Evolutionary conservation across 805 yeast genomes (phyloP).

Genomic region (Sugiyamaella floridensis): DNA sequence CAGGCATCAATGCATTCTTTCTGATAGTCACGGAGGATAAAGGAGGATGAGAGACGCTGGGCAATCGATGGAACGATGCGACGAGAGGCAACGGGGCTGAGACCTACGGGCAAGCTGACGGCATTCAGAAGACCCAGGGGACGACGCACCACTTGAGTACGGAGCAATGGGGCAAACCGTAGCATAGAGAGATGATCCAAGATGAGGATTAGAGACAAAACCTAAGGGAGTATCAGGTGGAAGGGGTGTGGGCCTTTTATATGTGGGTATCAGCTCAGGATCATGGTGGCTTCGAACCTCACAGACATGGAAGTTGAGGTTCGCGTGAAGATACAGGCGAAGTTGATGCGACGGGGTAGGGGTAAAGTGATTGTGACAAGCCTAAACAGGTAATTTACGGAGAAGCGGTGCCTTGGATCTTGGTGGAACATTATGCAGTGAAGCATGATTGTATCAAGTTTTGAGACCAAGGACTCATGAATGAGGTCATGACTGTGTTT

Average conservation of each 20-base stretch:
- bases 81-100: background rate
- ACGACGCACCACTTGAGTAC: too few relatives aligned
- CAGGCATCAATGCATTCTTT: slow-evolving; percentile 57
- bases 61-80: background rate
- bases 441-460: too few relatives aligned
- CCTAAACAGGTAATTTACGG: too few relatives aligned
- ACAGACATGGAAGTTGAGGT: background rate
- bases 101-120: too few relatives aligned
- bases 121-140: too few relatives aligned
- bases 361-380: too few relatives aligned
- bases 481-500: too few relatives aligned
- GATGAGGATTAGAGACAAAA: background rate
- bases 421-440: too few relatives aligned
- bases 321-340: background rate
- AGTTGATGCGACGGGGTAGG: background rate
- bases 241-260: background rate
- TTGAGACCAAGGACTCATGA: too few relatives aligned
- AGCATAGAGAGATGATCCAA: background rate
- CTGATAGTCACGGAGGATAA: slow-evolving; percentile 6
- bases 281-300: background rate
- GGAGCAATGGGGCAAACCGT: too few relatives aligned
- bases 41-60: background rate
- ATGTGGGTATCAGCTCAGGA: background rate
- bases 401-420: too few relatives aligned
- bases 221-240: background rate